Evolutionary conservation across 345 rosid species (phyloP), one percentile per base, ranked within the genome.

Genomic region (Acer negundo): DNA sequence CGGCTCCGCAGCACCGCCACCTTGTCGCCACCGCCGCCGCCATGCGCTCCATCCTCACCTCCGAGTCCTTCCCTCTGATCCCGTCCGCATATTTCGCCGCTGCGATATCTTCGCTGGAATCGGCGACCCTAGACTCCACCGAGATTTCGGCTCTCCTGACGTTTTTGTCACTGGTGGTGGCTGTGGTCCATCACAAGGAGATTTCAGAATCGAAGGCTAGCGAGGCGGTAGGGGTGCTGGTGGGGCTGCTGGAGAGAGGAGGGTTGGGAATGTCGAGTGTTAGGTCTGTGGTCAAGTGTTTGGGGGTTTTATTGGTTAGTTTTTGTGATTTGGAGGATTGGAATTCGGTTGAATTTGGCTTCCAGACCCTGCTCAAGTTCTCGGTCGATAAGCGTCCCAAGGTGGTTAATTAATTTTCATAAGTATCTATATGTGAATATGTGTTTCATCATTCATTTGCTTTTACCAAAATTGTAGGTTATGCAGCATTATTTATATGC

Each of bases 1-100:
- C 97, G 1, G 98, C 99, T 58, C 82, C 90, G 0, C 98, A 96
- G 77, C 97, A 94, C 81, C 89, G 94, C 75, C 98, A 95, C 83
- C 95, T 95, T 61, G 81, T 93, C 56, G 98, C 98, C 72, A 88
- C 96, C 28, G 92, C 97, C 46, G 95, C 89, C 56, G 93, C 99
- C 23, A 89, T 92, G 85, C 97, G 97, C 67, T 90, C 99, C 38
- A 91, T 94, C 11, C 97, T 96, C 78, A 70, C 84, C 31, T 72
- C 95, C 6, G 97, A 91, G 74, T 86, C 89, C 44, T 87, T 89
- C 10, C 90, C 94, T 2, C 86, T 90, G 7, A 78, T 87, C 5
- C 90, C 94, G 15, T 22, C 88, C 0, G 84, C 96, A 58, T 95
- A 92, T 88, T 93, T 95, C 75, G 88, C 91, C 20, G 94, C 97